A percentile compares a stretch with the other conserved stretches of the same genome.
These are phyloP conservation scores for Orobanche coerulescens DNA, from an alignment of 257 asterid genomes.

Conservation along the genomic window DNA sequence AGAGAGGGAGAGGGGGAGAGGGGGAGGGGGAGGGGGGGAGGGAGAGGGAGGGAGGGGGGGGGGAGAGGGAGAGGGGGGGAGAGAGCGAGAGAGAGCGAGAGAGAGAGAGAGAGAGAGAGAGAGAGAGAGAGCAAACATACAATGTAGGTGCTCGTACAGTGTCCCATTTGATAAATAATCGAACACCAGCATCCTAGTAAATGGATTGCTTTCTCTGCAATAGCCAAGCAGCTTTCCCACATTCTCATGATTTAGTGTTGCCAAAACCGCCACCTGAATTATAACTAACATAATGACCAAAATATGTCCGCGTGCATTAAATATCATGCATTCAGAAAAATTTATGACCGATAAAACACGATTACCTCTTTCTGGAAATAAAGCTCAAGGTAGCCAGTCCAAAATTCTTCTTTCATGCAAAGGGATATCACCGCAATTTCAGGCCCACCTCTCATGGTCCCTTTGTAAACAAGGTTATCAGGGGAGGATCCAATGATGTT, in stretches of 20 bases:
- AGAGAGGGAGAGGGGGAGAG: neutral
- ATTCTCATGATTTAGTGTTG: conserved; percentile 74
- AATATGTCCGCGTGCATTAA: neutral
- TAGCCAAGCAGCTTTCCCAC: conserved; percentile 73
- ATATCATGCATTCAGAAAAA: neutral
- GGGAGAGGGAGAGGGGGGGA: neutral
- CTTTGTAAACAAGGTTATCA: conserved; percentile 69
- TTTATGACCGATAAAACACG: neutral
- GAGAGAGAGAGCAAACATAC: conserved; percentile 31
- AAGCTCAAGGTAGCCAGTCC: conserved; percentile 76
- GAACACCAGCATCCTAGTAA: conserved; percentile 82
- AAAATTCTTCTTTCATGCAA: conserved; percentile 66
- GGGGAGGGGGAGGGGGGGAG: neutral
- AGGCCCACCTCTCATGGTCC: conserved; percentile 70
- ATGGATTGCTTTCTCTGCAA: conserved; percentile 67
- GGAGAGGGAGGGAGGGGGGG: neutral
- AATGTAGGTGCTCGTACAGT: conserved; percentile 78
- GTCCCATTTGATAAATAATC: conserved; percentile 95
- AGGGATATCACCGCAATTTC: conserved; percentile 75
- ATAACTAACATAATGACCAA: conserved; percentile 11
- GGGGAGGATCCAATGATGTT: conserved; percentile 65
- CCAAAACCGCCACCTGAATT: conserved; percentile 69
- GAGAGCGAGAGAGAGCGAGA: neutral
- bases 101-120: neutral
- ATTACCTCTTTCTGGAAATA: conserved; percentile 83